Evolutionary conservation across 78 protist species (phyloP), one percentile per base, ranked within the genome.

Genomic region (Dictyostelium capitatum): DNA sequence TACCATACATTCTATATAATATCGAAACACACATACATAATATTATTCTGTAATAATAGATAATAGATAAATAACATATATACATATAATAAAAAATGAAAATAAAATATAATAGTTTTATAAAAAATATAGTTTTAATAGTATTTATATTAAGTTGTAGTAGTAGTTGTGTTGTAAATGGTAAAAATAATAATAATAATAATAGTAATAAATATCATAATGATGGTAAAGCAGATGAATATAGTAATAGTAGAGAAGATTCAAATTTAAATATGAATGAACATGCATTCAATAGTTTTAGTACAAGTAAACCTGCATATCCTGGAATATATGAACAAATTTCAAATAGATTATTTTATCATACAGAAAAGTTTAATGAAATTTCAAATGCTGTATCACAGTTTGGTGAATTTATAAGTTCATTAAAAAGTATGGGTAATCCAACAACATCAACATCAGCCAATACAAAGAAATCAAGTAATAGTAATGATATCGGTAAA

Each of bases 161-260:
- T 37, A 51, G 3, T 4, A 51, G 11, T 1, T 4, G 10, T 51
- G 1, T 51, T 14, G 56, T 51, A 4, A 3, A 62, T 62, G 25
- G 25, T 62, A 62, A 25, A 8, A 62, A 62, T 25, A 62, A 28
- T 62, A 62, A 62, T 25, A 62, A 28, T 25, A 28, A 62, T 28
- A 62, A 62, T 9, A 62, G 25, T 28, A 62, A 62, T 15, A 62
- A 62, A 25, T 11, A 15, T 23, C 11, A 62, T 11, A 28, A 62
- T 62, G 25, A 62, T 62, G 72, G 72, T 10, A 62, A 15, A 62
- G 41, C 4, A 11, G 72, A 62, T 11, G 11, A 23, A 62, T 62
- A 62, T 62, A 62, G 72, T 25, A 62, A 28, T 62, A n/a, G 41
- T 25, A 62, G 72, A 62, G 72, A 62, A 7, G 78, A 70, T 70